Conservation (phyloP, 495 filamentous ascomycete genomes). For the Tetracladium setigerum region DNA sequence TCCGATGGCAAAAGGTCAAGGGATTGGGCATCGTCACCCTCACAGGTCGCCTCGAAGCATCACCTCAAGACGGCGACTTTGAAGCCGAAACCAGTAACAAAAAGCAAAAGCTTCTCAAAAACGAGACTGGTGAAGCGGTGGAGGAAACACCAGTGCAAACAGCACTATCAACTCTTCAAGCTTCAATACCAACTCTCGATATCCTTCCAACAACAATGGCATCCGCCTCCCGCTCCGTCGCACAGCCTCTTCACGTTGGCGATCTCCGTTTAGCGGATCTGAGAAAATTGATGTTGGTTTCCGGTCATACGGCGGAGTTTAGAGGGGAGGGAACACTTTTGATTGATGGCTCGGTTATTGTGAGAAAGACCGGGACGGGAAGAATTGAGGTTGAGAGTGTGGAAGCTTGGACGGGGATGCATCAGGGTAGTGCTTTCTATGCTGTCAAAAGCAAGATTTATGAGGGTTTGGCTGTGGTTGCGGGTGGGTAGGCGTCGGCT, state of each 20-base stretch:
- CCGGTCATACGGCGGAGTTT: constrained; percentile 87
- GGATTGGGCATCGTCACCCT: constrained; percentile 84
- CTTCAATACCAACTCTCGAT: constrained; percentile 58
- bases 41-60: constrained; percentile 52
- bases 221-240: constrained; percentile 65
- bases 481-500: constrained; percentile 44
- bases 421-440: constrained; percentile 55
- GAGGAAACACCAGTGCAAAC: constrained; percentile 18
- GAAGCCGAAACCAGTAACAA: constrained; percentile 47
- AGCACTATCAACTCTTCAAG: constrained; percentile 3
- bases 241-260: constrained; percentile 89
- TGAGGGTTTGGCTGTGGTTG: constrained; percentile 73
- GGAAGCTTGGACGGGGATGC: constrained; percentile 32
- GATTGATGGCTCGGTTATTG: constrained; percentile 79
- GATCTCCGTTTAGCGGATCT: constrained; percentile 87
- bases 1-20: constrained; percentile 92
- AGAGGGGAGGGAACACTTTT: constrained; percentile 86
- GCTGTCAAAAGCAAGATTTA: constrained; percentile 77
- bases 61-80: constrained; percentile 21
- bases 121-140: constrained; percentile 21
- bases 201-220: constrained; percentile 68
- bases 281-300: constrained; percentile 69
- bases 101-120: constrained; percentile 54
- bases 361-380: constrained; percentile 80
- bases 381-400: constrained; percentile 85